Evolutionary conservation across 495 filamentous ascomycete species (phyloP), one percentile per base, ranked within the genome.

Genomic region (Aspergillus diversus): DNA sequence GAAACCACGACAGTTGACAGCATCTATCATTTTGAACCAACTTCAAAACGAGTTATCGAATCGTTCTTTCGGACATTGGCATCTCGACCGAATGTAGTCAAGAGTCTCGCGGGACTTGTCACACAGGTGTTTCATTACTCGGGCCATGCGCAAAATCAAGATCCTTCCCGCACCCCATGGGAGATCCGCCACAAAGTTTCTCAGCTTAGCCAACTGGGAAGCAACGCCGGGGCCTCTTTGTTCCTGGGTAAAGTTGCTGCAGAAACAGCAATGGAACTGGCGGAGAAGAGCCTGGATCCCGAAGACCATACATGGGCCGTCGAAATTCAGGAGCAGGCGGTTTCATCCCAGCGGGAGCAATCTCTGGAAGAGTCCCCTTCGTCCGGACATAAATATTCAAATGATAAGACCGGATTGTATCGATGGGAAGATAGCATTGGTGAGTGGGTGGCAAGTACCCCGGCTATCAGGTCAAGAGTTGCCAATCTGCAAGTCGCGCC

Each of bases 401-500:
- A 53, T 21, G 61, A 61, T 9, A 57, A 17, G 3, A 68, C 48
- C 16, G 74, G 71, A n/a, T 66, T 77, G 12, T 86, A 76, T 57
- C 77, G 79, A 49, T 86, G 83, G 82, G 83, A 86, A 65, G 81
- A 84, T 58, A 79, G 79, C 47, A 83, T 85, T 66, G 79, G 77
- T 37, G 83, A 85, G 60, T 85, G 83, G 83, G 76, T 85, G 50
- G 77, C 73, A 48, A 75, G 74, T 39, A 84, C 80, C 15, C 82
- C 82, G 6, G 72, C 66, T 33, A 16, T 60, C 35, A 77, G 74
- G 57, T 11, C 59, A 17, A 66, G 66, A 52, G 49, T 63, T 21
- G 42, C 57, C 9, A 43, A 27, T 27, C 57, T 54, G 33, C 52
- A 57, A 42, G n/a, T 55, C 11, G 39, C 33, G 21, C 16, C 51